Evolutionary conservation across 139 green algal genomes (phyloP), one percentile per base, ranked within the genome.

Genomic region (Chlorella sp.): DNA sequence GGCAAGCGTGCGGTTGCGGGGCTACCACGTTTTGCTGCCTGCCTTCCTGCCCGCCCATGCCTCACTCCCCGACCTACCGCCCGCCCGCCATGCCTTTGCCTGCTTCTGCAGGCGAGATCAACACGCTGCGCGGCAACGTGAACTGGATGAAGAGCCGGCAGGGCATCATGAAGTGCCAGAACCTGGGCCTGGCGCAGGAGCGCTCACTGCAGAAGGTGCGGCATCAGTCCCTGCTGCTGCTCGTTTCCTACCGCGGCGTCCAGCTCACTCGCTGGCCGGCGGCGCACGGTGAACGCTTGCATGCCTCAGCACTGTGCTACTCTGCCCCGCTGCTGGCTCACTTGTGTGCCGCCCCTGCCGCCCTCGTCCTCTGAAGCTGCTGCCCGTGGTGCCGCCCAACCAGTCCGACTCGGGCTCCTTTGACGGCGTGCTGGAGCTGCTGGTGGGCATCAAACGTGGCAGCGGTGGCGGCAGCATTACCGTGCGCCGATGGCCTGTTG

Each of bases 131-230:
- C 28, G 95, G 95, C 72, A 97, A 97, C 87, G 85, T 84, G 16
- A 98, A 98, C 90, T 98, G 96, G 96, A 98, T 99, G 94, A 91
- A 92, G 51, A 90, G 96, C 34, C 92, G 96, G 48, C 96, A 99
- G 93, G 96, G 96, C 14, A 87, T 95, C 44, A 95, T 98, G 88
- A 92, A 95, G 72, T 94, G 90, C 80, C 68, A 91, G 34, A 88
- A 77, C 48, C 91, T 99, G 69, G 90, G 90, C 48, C 86, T 99
- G 56, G 62, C 82, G 24, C 36, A 32, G 7, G 86, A 92, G 60
- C 90, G 95, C 72, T 90, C 91, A 43, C 80, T 98, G 46, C 77
- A 95, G 38, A 89, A 93, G 90, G 90, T 94, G 81, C n/a, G n/a
- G n/a, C n/a, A n/a, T n/a, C n/a, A n/a, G n/a, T n/a, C n/a, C n/a